These are phyloP conservation scores for Dendryphion nanum DNA, from an alignment of 2,329 filamentous ascomycete genomes.

Conservation along the genomic window DNA sequence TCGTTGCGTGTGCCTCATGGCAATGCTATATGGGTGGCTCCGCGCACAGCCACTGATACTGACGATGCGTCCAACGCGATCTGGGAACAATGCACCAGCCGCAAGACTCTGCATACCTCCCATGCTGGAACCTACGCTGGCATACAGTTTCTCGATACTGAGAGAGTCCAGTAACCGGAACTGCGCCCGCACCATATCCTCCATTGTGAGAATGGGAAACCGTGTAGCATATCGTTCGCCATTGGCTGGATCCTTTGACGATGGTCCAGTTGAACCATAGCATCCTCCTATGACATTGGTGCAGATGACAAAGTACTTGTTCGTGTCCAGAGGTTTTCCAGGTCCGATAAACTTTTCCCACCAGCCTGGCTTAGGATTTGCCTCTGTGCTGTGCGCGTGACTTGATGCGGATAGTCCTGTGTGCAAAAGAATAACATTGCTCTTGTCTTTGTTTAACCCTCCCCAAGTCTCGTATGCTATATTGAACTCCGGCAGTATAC, in stretches of 20 bases:
- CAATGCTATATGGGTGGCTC: constrained; percentile 96
- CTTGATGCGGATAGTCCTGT: constrained; percentile 96
- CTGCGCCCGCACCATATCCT: constrained; percentile 97
- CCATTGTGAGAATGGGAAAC: constrained; percentile 92
- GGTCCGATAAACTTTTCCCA: constrained; percentile 99
- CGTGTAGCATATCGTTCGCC: constrained; percentile 87
- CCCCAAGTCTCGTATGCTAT: constrained; percentile 96
- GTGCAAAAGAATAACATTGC: constrained; percentile 87
- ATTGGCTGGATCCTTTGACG: constrained; percentile 83
- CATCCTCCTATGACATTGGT: constrained; percentile 96
- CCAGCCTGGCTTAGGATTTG: constrained; percentile 89
- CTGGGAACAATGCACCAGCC: constrained; percentile 78
- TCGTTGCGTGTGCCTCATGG: constrained; percentile 95
- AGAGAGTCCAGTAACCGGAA: constrained; percentile 82
- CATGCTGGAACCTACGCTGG: constrained; percentile 95
- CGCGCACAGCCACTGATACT: constrained; percentile 92
- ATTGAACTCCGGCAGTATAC: constrained; percentile 82
- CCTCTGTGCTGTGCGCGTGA: constrained; percentile 87
- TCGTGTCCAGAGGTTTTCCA: constrained; percentile 78
- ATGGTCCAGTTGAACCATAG: constrained; percentile 91
- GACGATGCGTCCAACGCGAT: constrained; percentile 77
- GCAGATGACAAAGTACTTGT: constrained; percentile 91
- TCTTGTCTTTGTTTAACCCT: constrained; percentile 71
- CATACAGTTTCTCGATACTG: constrained; percentile 75
- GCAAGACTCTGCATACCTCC: constrained; percentile 97